Evolutionary conservation across 1,284 basidiomycete genomes (phyloP).

Genomic region (Irpex sp.): DNA sequence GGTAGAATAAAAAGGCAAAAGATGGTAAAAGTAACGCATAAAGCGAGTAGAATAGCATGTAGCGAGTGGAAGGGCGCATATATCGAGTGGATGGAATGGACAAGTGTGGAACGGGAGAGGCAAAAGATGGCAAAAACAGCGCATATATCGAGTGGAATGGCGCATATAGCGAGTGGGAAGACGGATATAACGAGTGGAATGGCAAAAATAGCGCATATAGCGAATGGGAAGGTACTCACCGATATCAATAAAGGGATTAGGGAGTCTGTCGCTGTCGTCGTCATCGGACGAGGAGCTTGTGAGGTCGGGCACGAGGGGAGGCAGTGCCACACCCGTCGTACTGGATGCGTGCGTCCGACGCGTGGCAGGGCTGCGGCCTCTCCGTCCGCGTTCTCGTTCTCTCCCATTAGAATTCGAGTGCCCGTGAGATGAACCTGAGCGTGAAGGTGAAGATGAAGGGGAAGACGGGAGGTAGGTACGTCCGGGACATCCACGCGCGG

Average conservation of each 20-base stretch:
- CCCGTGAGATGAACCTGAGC: no score
- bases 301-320: slow-evolving; percentile 53
- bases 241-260: slow-evolving; percentile 18
- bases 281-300: slow-evolving; percentile 35
- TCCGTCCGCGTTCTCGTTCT: neutral
- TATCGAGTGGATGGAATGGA: neutral
- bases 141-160: neutral
- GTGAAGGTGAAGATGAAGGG: slow-evolving; percentile 8
- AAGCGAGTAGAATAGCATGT: no score
- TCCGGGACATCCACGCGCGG: slow-evolving; percentile 67
- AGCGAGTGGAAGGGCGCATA: no score
- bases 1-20: no score
- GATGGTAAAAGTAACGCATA: no score
- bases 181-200: neutral
- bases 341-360: slow-evolving; percentile 27
- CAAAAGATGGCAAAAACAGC: neutral
- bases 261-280: slow-evolving; percentile 55
- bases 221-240: slow-evolving; percentile 13
- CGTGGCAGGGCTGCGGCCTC: slow-evolving; percentile 7
- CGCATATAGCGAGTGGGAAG: neutral
- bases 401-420: no score
- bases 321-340: slow-evolving; percentile 30
- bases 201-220: slow-evolving; percentile 14
- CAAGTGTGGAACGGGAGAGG: neutral
- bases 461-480: slow-evolving; percentile 54